Base-by-base conservation (phyloP, 2,329 filamentous ascomycete genomes). In the Fusarium austroafricanum region DNA sequence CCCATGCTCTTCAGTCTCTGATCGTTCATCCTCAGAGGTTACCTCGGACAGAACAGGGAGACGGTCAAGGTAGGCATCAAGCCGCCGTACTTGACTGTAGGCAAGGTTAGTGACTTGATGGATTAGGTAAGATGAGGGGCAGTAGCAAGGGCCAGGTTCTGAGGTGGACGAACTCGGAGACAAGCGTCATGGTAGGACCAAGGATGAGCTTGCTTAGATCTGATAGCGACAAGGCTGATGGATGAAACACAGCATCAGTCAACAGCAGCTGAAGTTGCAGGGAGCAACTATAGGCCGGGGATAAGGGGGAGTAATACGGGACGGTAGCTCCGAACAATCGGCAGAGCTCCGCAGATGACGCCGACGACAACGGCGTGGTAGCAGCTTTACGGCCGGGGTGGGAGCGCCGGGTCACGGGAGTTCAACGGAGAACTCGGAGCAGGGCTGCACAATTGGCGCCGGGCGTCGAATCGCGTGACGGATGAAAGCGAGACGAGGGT, bases 1-100 rank as follows among this genome's bases (percentile, higher is more conserved):
- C 12, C 70, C 72, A 47, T 78, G 76, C 26, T 78, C 76, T 26
- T 79, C 79, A 26, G 71, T 67, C 33, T 79, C 77, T 33, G 77
- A 78, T 28, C 67, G 78, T 50, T 82, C 80, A 55, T 82, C 79
- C 59, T 82, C 80, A 28, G 80, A 80, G 35, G 78, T 56, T 79
- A 81, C 69, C 75, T 80, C 77, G 21, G 78, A 76, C 45, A 80
- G 67, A 38, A 80, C 76, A 31, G 79, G 79, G 17, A 91, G 84
- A 61, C 87, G 86, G 76, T 91, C 89, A 61, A 92, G 84, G 75
- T 90, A 88, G 71, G 86, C 83, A 78, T 90, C 89, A 59, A 90
- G 80, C 64, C 85, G 85, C 74, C 87, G 86, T 65, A 91, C 84
- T 78, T 89, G 87, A 75, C 85, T 88, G 71, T 63, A 60, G 55